Base-by-base conservation (phyloP, 2,329 filamentous ascomycete genomes). In the Hypocreales sp. region DNA sequence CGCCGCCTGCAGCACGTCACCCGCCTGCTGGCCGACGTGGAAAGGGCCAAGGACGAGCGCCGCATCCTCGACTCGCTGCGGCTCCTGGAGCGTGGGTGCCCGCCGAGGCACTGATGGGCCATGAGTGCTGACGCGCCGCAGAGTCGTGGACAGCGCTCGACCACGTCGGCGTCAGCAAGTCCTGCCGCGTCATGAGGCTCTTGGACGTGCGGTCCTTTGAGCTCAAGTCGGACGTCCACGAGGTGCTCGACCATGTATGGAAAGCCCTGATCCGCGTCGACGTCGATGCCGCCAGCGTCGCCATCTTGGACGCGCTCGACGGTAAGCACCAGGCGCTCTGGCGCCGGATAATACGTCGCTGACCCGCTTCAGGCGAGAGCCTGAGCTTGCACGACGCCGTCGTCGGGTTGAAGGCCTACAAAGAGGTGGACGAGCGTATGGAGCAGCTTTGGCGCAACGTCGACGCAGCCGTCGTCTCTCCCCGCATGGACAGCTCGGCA, bases 161-260 rank as follows among this genome's bases (percentile, higher is more conserved):
- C 34, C 51, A 56, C 2, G 57, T 84, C 14, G 67, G 71, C 0
- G 56, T 69, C 3, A 69, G 70, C 43, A 69, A 64, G 37, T 66
- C 67, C 3, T 72, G 71, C 18, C 63, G 74, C 18, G 67, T 70
- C 3, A 64, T 74, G 44, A 67, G 64, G 30, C 55, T 92, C 15
- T 53, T 93, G 4, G 64, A 74, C 34, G 51, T 70, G 24, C 68
- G 76, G 35, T 65, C 70, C 2, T 70, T 71, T 15, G 70, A 75
- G 40, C 56, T 92, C 31, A 75, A 74, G 35, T 62, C 66, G 3
- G 61, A 67, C 13, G 65, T 90, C 14, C 66, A 73, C 31, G 67
- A 77, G 22, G 67, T 70, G 7, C 64, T 90, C 21, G 66, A 70
- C 23, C 60, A 62, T 29, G 64, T 74, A n/a, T 94, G 84, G 82